Percentiles rank a stretch among this genome's conserved stretches.
Conservation (phyloP, 1,139 yeast species). For the Suhomyces wounanorum region DNA sequence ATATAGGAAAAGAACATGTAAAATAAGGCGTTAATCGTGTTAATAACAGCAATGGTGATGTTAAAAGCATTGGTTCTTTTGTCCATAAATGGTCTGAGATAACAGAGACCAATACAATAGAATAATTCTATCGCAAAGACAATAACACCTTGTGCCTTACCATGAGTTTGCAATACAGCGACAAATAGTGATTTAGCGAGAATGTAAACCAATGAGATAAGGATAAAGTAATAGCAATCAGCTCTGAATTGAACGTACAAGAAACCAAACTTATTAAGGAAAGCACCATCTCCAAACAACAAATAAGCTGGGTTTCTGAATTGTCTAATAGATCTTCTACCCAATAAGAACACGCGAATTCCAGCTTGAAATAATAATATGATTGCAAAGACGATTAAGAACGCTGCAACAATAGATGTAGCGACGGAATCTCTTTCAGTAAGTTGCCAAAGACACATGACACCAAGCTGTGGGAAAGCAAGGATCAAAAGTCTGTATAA, state of each 20-base stretch:
- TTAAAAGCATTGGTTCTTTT: slow-evolving; percentile 90
- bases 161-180: slow-evolving; percentile 79
- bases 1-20: slow-evolving; percentile 86
- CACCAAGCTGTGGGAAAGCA: slow-evolving; percentile 83
- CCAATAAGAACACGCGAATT: slow-evolving; percentile 66
- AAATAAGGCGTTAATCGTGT: slow-evolving; percentile 78
- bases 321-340: slow-evolving; percentile 66
- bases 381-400: slow-evolving; percentile 58
- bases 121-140: slow-evolving; percentile 73
- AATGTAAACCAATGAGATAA: slow-evolving; percentile 62
- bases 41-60: slow-evolving; percentile 78
- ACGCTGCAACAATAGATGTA: slow-evolving; percentile 72
- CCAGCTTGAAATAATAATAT: slow-evolving; percentile 75
- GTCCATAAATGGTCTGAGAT: slow-evolving; percentile 89
- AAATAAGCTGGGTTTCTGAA: slow-evolving; percentile 93
- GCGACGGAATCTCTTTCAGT: slow-evolving; percentile 84
- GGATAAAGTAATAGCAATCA: slow-evolving; percentile 79
- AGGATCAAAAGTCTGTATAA: slow-evolving; percentile 77
- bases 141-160: slow-evolving; percentile 78
- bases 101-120: slow-evolving; percentile 64
- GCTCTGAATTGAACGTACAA: slow-evolving; percentile 91
- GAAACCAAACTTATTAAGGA: slow-evolving; percentile 89
- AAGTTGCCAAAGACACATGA: slow-evolving; percentile 88
- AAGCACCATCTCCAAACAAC: slow-evolving; percentile 78
- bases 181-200: slow-evolving; percentile 79